Base-by-base conservation (phyloP, 768 basidiomycete genomes). In the Pisolithus marmoratus region DNA sequence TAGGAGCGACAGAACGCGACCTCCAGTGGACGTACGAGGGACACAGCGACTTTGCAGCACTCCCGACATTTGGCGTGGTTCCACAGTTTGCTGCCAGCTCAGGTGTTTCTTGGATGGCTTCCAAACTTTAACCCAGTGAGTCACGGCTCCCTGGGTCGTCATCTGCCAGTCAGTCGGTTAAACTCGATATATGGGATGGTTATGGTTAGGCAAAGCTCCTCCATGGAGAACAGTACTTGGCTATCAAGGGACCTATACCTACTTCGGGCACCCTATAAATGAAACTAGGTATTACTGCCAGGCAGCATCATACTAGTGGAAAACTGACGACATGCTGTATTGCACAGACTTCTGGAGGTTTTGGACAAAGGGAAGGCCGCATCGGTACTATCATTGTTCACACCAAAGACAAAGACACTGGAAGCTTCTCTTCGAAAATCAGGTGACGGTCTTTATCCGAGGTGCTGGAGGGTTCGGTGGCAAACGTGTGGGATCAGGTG, bases 391-490 rank as follows among this genome's bases (percentile, higher is more conserved):
- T 74, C 24, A 72, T 88, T 23, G 81, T 87, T 4, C 80, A 87
- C 58, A 95, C 94, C 2, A 81, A 82, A 60, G 90, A 98, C 69
- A 85, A 87, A 63, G 63, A 63, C 42, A 82, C 84, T 1, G 94
- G 93, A 2, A 74, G 50, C 70, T 90, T 49, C 77, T 98, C 49
- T 95, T 91, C 63, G 93, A 96, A 71, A 96, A 91, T 68, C 90
- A 94, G 66, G 81, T 84, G 12, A 99, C 95, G 1, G 75, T 94
- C 1, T 89, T 97, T 69, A 83, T 95, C 56, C 90, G 96, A 51
- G 94, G 94, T 2, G 79, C 90, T 23, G 96, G 96, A n/a, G 94
- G 94, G 0, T 96, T 99, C 67, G 92, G 92, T 3, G 96, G 96
- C 17, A 91, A 88, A 73, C 88, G 90, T 52, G 71, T 68, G 27